These are phyloP conservation scores for Neoboletus magnificus DNA, from an alignment of 768 basidiomycete species.

Conservation along the genomic window DNA sequence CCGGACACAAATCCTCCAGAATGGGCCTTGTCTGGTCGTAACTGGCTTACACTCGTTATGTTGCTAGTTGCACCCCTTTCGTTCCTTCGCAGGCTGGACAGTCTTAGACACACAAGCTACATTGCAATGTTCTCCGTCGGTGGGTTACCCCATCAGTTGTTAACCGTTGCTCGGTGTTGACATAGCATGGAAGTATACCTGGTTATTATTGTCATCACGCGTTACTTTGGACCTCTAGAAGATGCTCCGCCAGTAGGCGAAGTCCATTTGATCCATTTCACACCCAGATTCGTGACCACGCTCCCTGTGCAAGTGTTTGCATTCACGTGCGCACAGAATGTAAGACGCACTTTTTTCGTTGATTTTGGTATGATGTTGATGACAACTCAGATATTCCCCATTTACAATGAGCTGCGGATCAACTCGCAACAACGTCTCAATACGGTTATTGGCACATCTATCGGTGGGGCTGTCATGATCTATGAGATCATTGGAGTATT, in stretches of 20 bases:
- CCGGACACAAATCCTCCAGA: conserved; percentile 61
- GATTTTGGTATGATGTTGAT: conserved; percentile 5
- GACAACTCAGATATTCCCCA: conserved; percentile 72
- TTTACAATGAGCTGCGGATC: conserved; percentile 84
- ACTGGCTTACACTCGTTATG: conserved; percentile 84
- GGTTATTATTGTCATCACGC: conserved; percentile 72
- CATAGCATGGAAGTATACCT: conserved; percentile 58
- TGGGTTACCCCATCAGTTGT: conserved; percentile 36
- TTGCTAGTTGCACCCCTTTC: conserved; percentile 72
- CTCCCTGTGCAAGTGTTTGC: conserved; percentile 95
- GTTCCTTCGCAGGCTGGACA: conserved; percentile 81
- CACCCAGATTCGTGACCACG: conserved; percentile 72
- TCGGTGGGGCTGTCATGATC: conserved; percentile 76
- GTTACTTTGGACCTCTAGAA: conserved; percentile 72
- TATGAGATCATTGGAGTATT: conserved; percentile 89
- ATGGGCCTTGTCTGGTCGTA: conserved; percentile 73
- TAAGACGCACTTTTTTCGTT: conserved; percentile 34
- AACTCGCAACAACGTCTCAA: conserved; percentile 87
- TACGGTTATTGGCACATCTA: conserved; percentile 79
- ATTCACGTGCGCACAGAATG: conserved; percentile 92
- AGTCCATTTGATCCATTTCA: conserved; percentile 68
- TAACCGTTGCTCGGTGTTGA: not conserved
- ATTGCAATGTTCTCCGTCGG: conserved; percentile 88
- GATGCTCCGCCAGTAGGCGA: conserved; percentile 64
- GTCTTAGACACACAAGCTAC: conserved; percentile 87